Percentiles rank a stretch among this genome's conserved stretches.
Conservation (phyloP, 768 basidiomycete species). For the Xerocomus brunneocitrinus region DNA sequence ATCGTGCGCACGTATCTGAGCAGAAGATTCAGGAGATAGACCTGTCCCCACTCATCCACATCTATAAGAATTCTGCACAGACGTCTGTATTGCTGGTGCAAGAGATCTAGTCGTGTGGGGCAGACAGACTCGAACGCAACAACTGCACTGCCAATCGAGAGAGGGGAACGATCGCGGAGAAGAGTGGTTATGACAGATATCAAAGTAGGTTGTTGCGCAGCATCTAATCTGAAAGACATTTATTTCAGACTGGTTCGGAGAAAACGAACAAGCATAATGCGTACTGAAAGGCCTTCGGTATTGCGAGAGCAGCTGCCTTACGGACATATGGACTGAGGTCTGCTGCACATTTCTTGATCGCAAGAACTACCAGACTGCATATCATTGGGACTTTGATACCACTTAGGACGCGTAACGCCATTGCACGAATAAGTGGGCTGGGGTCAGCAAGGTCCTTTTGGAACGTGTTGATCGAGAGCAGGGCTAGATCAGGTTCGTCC, state of each 20-base stretch:
- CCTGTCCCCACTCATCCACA: conserved; percentile 96
- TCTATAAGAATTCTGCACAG: conserved; percentile 82
- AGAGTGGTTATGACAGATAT: conserved; percentile 61
- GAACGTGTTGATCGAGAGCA: conserved; percentile 97
- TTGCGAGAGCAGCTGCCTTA: conserved; percentile 86
- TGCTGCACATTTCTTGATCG: conserved; percentile 87
- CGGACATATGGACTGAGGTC: conserved; percentile 94
- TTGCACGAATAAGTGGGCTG: conserved; percentile 91
- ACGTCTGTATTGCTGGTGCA: conserved; percentile 85
- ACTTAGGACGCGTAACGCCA: conserved; percentile 90
- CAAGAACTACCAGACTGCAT: conserved; percentile 76
- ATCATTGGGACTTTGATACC: conserved; percentile 91
- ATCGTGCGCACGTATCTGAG: conserved; percentile 79
- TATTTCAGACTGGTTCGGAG: neutral
- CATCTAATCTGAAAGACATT: conserved; percentile 56
- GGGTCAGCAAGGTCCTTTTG: conserved; percentile 93
- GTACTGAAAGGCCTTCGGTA: conserved; percentile 80
- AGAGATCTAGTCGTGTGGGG: conserved; percentile 77
- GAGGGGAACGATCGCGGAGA: conserved; percentile 72
- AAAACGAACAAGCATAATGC: conserved; percentile 24
- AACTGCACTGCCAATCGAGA: conserved; percentile 83
- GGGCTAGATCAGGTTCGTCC: conserved; percentile 88
- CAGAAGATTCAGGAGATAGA: conserved; percentile 71
- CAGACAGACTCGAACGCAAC: conserved; percentile 86
- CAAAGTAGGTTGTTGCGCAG: conserved; percentile 64